phyloP scores from a whole-genome alignment of 2,329 filamentous ascomycete genomes.

The Akanthomyces muscarius region DNA sequence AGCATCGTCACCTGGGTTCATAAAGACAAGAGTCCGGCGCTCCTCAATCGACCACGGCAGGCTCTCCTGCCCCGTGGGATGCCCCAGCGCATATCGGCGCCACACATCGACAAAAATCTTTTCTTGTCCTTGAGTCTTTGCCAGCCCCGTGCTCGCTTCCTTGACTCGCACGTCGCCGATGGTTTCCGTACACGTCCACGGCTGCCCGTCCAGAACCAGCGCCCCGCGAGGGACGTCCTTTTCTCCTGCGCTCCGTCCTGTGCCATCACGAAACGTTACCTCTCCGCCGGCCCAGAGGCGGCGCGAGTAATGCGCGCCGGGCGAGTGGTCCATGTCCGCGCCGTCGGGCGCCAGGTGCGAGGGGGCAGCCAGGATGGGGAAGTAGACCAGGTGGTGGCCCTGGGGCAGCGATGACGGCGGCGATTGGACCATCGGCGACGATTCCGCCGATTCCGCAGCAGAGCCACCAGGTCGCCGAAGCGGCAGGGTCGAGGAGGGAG shows the following conservation, averaged over 20 bases:
- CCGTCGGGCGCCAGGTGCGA: slow-evolving; percentile 71
- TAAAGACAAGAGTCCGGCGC: slow-evolving; percentile 49
- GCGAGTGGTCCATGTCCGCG: slow-evolving; percentile 75
- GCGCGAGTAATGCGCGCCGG: slow-evolving; percentile 65
- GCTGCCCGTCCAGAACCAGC: slow-evolving; percentile 37
- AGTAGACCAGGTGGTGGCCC: slow-evolving; percentile 83
- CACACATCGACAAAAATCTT: slow-evolving; percentile 51
- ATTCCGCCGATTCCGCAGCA: neutral
- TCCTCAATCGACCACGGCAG: slow-evolving; percentile 39
- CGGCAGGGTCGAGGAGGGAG: neutral
- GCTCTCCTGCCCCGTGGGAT: slow-evolving; percentile 15
- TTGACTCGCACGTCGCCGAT: slow-evolving; percentile 37
- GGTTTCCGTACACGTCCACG: slow-evolving; percentile 43
- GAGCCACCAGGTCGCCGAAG: neutral
- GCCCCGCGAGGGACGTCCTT: neutral
- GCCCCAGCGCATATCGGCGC: slow-evolving; percentile 39
- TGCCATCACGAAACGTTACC: slow-evolving; percentile 46
- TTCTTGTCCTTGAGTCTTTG: slow-evolving; percentile 27
- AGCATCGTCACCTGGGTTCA: slow-evolving; percentile 27
- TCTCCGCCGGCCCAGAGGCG: slow-evolving; percentile 88
- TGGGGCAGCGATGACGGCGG: slow-evolving; percentile 47
- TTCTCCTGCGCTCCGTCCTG: too few relatives aligned
- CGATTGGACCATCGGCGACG: slow-evolving; percentile 20
- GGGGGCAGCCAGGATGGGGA: slow-evolving; percentile 64
- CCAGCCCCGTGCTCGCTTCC: neutral